Evolutionary conservation across 441 rosid species (phyloP), one percentile per base, ranked within the genome.

Genomic region (Biscutella laevigata): DNA sequence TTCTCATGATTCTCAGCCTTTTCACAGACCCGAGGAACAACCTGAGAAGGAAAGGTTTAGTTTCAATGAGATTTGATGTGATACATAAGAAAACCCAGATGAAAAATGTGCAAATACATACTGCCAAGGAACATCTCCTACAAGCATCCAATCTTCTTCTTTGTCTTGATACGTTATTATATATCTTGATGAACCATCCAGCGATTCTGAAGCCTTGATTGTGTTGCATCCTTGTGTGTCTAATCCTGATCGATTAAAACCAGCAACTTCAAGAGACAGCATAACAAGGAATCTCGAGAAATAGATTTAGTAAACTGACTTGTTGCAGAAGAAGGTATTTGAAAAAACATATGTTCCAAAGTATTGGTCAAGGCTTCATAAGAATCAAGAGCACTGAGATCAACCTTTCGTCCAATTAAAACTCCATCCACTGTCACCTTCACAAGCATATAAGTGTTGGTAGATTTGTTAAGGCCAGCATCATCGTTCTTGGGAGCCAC

Each of bases 61-160:
- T 21, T n/a, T 6, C 0, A 36, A 7, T 20, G 11, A 20, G 11
- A 7, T 1, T 8, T 20, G 20, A 24, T 22, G 22, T 5, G 34
- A 32, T 10, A 13, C 21, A 57, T 26, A 34, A 27, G n/a, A 15
- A 57, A 41, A 36, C 17, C 13, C 12, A 52, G 5, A 64, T n/a
- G 34, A 27, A 27, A n/a, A 47, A 7, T 5, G 20, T 7, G 30
- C 25, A 24, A 16, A 39, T 32, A 62, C 80, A n/a, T 83, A 88
- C 98, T 71, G 74, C 98, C 98, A 91, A 30, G 98, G 98, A 67
- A 87, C 95, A 71, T 87, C 97, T 53, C 97, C 97, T 34, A 84
- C 87, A 39, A 90, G 96, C 96, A 90, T 88, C 94, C 96, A 91
- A 72, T 88, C 98, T 39, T 88, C 96, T 0, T 91, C 98, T 72